These are phyloP conservation scores for Chrysoporthe puriensis DNA, from an alignment of 2,329 filamentous ascomycete genomes.

Conservation along the genomic window DNA sequence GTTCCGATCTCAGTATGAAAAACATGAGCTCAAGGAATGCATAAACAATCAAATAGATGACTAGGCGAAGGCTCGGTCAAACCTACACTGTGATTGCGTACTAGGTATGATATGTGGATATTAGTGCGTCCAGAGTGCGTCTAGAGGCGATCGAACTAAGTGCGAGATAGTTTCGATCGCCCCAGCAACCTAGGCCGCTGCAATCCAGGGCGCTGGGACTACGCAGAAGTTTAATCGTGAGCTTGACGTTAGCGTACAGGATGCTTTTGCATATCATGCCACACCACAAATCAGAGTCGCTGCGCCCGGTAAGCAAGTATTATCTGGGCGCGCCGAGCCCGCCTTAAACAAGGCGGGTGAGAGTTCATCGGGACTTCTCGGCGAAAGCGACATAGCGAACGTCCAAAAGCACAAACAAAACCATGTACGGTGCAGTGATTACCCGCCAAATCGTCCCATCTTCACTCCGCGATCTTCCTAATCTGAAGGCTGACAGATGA, in stretches of 20 bases:
- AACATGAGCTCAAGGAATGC: no score
- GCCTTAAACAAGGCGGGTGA: not conserved
- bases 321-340: not conserved
- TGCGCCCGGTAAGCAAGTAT: not conserved
- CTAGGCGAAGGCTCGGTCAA: no score
- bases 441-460: not conserved
- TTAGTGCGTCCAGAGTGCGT: no score
- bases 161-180: not conserved
- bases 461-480: not conserved
- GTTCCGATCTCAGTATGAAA: no score
- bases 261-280: not conserved
- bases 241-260: not conserved
- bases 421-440: not conserved
- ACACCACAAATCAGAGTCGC: not conserved
- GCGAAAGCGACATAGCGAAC: not conserved
- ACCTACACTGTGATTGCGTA: not conserved
- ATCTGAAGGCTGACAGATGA: constrained; percentile 1
- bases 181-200: not conserved
- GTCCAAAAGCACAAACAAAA: not conserved
- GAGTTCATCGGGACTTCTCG: not conserved
- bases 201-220: not conserved
- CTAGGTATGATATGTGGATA: not conserved
- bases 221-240: not conserved
- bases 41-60: no score
- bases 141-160: not conserved